Evolutionary conservation across 2,329 filamentous ascomycete genomes (phyloP).

Genomic region (Calonectria fujianensis): DNA sequence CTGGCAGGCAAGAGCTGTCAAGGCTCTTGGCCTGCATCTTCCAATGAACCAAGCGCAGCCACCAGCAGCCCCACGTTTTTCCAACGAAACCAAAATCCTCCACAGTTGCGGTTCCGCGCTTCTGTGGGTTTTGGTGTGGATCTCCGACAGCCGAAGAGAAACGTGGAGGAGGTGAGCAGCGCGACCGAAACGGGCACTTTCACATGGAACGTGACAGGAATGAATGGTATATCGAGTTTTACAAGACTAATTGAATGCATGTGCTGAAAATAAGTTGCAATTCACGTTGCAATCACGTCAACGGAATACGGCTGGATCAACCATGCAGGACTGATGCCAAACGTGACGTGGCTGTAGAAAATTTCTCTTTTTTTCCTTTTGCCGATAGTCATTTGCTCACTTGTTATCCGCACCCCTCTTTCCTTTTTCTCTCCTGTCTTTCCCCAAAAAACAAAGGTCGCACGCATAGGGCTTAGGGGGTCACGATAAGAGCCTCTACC

Average conservation of each 20-base stretch:
- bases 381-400: not conserved
- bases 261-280: not conserved
- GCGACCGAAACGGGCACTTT: not conserved
- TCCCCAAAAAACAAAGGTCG: not conserved
- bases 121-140: slow-evolving; percentile 15
- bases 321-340: not conserved
- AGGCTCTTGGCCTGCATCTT: not conserved
- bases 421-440: not conserved
- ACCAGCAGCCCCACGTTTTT: slow-evolving; percentile 9
- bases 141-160: not conserved
- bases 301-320: not conserved
- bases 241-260: not conserved
- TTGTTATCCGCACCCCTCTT: not conserved
- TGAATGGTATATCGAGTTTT: not conserved
- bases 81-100: not conserved
- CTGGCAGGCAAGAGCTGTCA: slow-evolving; percentile 18
- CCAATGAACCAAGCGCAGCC: slow-evolving; percentile 22
- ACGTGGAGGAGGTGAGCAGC: not conserved
- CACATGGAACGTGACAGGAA: not conserved
- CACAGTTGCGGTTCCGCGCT: slow-evolving; percentile 21
- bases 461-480: not conserved
- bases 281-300: not conserved
- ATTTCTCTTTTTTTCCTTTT: not conserved
- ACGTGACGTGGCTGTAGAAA: not conserved
- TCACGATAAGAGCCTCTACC: not conserved